These are phyloP conservation scores for Ambrosia artemisiifolia DNA, from an alignment of 129 eudicot species.

Conservation along the genomic window DNA sequence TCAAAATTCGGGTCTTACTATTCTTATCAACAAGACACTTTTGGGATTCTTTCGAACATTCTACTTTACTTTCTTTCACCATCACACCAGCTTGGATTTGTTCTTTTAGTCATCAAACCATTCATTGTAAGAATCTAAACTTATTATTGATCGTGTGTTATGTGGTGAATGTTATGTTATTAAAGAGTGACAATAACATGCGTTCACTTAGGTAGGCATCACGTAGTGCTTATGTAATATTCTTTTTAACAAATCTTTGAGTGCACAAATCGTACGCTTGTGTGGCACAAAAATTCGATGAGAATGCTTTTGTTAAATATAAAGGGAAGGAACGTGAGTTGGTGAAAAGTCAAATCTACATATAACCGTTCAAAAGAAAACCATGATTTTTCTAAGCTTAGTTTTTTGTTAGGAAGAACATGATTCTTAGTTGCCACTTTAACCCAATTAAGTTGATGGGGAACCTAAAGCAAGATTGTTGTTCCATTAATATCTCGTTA, in stretches of 20 bases:
- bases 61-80: slow-evolving; percentile 21
- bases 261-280: slow-evolving; percentile 15
- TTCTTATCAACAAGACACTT: slow-evolving; percentile 33
- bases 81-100: slow-evolving; percentile 23
- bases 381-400: slow-evolving; percentile 10
- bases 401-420: slow-evolving; percentile 21
- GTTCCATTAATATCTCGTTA: slow-evolving; percentile 6
- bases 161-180: neutral
- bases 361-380: slow-evolving; percentile 11
- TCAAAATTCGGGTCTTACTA: slow-evolving; percentile 18
- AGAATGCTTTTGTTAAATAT: neutral
- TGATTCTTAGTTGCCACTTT: slow-evolving; percentile 31
- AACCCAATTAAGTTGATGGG: slow-evolving; percentile 9
- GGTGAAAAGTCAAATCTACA: slow-evolving; percentile 22
- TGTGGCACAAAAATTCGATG: slow-evolving; percentile 14
- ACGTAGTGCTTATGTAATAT: slow-evolving; percentile 18
- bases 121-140: neutral
- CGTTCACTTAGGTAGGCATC: slow-evolving; percentile 13
- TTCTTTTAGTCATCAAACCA: slow-evolving; percentile 13
- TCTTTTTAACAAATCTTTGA: slow-evolving; percentile 14
- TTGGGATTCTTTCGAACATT: slow-evolving; percentile 23
- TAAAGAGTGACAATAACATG: slow-evolving; percentile 13
- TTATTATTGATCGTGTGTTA: neutral
- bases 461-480: slow-evolving; percentile 16
- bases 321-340: slow-evolving; percentile 1